These are phyloP conservation scores for Thoreauomyces humboldtii DNA, from an alignment of 192 early-diverging fungal genomes.

Conservation along the genomic window DNA sequence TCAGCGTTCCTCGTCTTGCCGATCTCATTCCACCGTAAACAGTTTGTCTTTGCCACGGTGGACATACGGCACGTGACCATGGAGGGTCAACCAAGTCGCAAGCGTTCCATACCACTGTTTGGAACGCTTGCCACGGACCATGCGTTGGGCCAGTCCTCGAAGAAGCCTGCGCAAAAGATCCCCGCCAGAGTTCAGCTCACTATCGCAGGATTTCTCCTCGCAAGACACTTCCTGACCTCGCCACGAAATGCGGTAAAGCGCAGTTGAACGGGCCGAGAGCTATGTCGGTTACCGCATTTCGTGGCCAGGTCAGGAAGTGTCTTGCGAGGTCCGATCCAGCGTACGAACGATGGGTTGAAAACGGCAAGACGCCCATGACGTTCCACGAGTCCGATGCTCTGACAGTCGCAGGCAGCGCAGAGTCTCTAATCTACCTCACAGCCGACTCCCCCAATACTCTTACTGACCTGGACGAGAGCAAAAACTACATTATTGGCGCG, in stretches of 20 bases:
- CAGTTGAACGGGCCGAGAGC: too few species aligned
- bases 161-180: too few species aligned
- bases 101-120: too few species aligned
- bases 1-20: too few species aligned
- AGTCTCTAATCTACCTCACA: conserved; percentile 79
- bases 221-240: conserved; percentile 48
- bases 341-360: conserved; percentile 57
- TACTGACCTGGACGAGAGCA: conserved; percentile 64
- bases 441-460: conserved; percentile 82
- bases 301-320: conserved; percentile 45
- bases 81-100: too few species aligned
- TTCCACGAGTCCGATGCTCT: conserved; percentile 31
- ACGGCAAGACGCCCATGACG: not conserved
- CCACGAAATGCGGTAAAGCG: conserved; percentile 64
- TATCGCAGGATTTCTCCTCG: conserved; percentile 33
- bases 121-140: too few species aligned
- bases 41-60: too few species aligned
- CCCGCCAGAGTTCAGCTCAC: too few species aligned
- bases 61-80: too few species aligned
- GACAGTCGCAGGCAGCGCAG: conserved; percentile 29
- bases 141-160: too few species aligned
- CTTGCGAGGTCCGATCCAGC: conserved; percentile 44
- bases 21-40: too few species aligned
- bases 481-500: conserved; percentile 88
- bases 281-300: conserved; percentile 67